phyloP scores from a whole-genome alignment of 2,329 filamentous ascomycete genomes.

The Botrytis aclada region DNA sequence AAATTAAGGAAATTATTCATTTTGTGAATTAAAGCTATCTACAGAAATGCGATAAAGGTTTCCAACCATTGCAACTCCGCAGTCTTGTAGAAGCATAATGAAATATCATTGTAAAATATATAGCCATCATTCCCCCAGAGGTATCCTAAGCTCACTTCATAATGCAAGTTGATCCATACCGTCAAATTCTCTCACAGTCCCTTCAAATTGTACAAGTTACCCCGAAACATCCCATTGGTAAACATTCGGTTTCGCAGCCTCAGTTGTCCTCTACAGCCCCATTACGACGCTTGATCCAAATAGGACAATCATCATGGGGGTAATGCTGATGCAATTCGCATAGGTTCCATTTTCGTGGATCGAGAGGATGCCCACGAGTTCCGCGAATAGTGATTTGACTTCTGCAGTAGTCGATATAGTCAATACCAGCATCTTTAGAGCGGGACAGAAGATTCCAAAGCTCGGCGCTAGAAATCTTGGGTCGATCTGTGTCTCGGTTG shows the following conservation, averaged over 20 bases:
- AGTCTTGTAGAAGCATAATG: no score
- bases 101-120: background rate
- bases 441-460: background rate
- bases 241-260: accelerated
- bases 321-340: background rate
- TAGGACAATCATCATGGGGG: background rate
- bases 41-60: background rate
- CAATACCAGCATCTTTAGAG: background rate
- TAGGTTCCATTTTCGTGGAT: background rate
- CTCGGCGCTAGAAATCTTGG: background rate
- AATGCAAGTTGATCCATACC: background rate
- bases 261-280: background rate
- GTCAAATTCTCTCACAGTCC: background rate
- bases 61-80: no score
- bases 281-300: background rate
- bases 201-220: accelerated
- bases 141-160: background rate
- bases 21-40: background rate
- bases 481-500: background rate
- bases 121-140: background rate
- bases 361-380: background rate
- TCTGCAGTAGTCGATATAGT: background rate
- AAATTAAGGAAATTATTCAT: background rate
- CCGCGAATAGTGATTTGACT: background rate
- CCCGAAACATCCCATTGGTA: background rate